Base-by-base conservation (phyloP, 345 rosid genomes). In the Moricandia moricandioides region DNA sequence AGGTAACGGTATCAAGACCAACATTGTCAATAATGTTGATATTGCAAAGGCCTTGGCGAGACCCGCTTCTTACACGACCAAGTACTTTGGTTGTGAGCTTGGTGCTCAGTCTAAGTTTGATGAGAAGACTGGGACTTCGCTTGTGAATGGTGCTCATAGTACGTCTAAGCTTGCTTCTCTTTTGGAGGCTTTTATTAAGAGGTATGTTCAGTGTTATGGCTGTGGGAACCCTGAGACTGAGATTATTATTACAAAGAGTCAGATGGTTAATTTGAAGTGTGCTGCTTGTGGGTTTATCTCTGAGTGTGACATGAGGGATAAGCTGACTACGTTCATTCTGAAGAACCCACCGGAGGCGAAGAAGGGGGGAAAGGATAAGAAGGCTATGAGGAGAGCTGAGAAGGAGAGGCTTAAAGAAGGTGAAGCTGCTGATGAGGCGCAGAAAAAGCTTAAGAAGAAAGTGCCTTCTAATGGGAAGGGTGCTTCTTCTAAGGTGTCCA, bases 141-240 rank as follows among this genome's bases (percentile, higher is more conserved):
- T 83, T 67, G 98, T 92, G n/a, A 92, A 92, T 81, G 98, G 98
- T 5, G 85, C 92, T 3, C 98, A 92, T 39, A 91, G 79, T 21
- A 90, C 98, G 65, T 61, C 85, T 0, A 90, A 92, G 77, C 96
- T 92, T 54, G 95, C 96, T 0, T 85, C 77, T 11, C 87, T 90
- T 59, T 82, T 92, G 8, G 98, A 90, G 82, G 87, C 75, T 80
- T 92, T 92, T 47, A 90, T 92, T 33, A 90, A 90, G 90, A 92
- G 89, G 80, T 92, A 87, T 77, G 97, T 92, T 49, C 98, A 92
- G 83, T 92, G 98, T 74, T 92, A 90, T 82, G 91, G 93, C 31
- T 92, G 98, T 83, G 89, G 90, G 24, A 92, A 92, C 73, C 98
- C 98, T 7, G 96, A 92, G 79, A 92, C 98, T 16, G 96, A 90